Evolutionary conservation across 768 basidiomycete species (phyloP).

Genomic region (Dacryopinax primogenitus): DNA sequence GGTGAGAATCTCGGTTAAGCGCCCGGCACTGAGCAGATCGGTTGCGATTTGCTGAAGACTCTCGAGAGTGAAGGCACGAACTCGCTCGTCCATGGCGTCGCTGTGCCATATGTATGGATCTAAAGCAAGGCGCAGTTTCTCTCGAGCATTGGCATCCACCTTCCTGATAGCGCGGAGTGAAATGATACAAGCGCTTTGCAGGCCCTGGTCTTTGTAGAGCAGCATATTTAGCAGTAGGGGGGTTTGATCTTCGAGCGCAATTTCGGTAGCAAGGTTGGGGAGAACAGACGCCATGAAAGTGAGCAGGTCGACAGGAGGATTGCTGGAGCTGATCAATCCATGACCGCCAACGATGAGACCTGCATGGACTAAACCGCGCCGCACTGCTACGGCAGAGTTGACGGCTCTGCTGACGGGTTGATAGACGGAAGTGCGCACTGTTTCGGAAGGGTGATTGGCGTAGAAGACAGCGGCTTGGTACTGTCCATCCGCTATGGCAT

Average conservation of each 20-base stretch:
- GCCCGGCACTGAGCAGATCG: not conserved
- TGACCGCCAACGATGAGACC: not conserved
- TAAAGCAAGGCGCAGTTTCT: not conserved
- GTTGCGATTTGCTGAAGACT: not conserved
- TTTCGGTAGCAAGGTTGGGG: not conserved
- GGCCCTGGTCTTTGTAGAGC: not conserved
- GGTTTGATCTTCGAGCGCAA: not conserved
- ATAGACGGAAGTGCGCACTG: not conserved
- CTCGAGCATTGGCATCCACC: not conserved
- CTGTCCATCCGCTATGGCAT: not conserved
- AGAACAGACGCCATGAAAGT: not conserved
- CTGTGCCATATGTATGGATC: not conserved
- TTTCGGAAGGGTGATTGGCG: not conserved
- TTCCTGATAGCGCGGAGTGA: not conserved
- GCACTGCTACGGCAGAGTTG: not conserved
- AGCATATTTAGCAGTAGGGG: not conserved
- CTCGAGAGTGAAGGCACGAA: not conserved
- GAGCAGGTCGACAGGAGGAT: not conserved
- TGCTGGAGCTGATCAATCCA: not conserved
- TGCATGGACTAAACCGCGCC: not conserved
- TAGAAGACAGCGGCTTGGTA: not conserved
- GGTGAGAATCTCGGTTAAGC: not conserved
- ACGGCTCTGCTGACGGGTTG: not conserved
- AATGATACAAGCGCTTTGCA: not conserved
- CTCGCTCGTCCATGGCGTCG: not conserved